Conservation (phyloP, 169 alveolate genomes). For the Fabrea salina region DNA sequence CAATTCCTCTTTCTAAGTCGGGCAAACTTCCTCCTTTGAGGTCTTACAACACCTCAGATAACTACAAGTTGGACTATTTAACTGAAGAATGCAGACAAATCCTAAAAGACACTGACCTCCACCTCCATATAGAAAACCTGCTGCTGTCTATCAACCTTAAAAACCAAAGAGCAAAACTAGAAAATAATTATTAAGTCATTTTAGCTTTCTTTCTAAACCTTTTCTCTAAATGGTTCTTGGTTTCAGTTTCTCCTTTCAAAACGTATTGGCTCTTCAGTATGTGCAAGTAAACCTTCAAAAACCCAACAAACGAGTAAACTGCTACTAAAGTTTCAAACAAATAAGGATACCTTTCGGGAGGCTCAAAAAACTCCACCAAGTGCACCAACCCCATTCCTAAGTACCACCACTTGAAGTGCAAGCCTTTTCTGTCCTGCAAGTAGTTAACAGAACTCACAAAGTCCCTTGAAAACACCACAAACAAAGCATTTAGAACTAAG, state of each 20-base stretch:
- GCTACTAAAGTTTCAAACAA: conserved; percentile 36
- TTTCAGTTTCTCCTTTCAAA: not conserved
- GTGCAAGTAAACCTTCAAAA: not conserved
- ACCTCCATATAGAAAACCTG: too few relatives aligned
- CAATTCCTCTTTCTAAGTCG: too few relatives aligned
- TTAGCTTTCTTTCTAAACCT: not conserved
- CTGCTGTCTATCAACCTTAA: too few relatives aligned
- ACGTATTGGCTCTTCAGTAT: not conserved
- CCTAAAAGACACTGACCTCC: too few relatives aligned
- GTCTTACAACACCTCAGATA: too few relatives aligned
- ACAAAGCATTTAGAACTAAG: conserved; percentile 36
- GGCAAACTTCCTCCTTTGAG: too few relatives aligned
- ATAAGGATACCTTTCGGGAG: conserved; percentile 65
- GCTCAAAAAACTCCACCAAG: conserved; percentile 35
- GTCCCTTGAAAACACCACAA: conserved; percentile 22
- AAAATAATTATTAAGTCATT: not conserved
- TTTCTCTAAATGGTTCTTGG: not conserved
- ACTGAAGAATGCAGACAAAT: too few relatives aligned
- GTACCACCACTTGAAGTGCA: not conserved
- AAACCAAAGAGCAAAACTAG: too few relatives aligned
- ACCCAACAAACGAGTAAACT: conserved; percentile 13
- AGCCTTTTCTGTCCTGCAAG: conserved; percentile 5
- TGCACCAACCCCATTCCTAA: conserved; percentile 28
- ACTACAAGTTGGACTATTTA: too few relatives aligned
- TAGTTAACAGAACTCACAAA: not conserved